A percentile compares a stretch with the other conserved stretches of the same genome.
phyloP scores from a whole-genome alignment of 768 basidiomycete species.

The Podaxis sp. region DNA sequence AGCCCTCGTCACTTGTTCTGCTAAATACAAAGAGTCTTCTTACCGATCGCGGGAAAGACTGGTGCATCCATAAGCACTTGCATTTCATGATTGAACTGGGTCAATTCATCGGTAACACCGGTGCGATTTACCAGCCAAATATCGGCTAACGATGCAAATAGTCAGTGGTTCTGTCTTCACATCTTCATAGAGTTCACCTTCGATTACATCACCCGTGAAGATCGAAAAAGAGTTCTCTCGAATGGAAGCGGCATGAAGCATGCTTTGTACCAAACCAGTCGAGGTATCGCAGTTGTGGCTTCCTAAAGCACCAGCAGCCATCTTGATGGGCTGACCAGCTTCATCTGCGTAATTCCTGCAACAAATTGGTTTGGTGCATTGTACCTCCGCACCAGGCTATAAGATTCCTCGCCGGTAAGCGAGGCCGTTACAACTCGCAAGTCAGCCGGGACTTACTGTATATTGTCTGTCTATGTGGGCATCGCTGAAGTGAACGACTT shows the following conservation, averaged over 20 bases:
- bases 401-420: neutral
- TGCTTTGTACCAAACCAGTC: conserved; percentile 42
- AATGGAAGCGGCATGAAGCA: conserved; percentile 42
- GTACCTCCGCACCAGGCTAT: conserved; percentile 50
- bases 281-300: conserved; percentile 54
- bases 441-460: conserved; percentile 30
- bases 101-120: conserved; percentile 42
- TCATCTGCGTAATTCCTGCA: conserved; percentile 50
- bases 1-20: neutral
- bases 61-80: conserved; percentile 35
- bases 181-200: conserved; percentile 33
- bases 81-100: conserved; percentile 47
- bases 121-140: conserved; percentile 22
- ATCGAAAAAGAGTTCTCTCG: conserved; percentile 46
- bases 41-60: conserved; percentile 52
- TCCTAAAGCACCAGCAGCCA: conserved; percentile 49
- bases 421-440: neutral
- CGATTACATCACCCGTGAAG: conserved; percentile 66
- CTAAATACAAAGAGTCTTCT: conserved; percentile 1
- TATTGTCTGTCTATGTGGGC: conserved; percentile 61
- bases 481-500: conserved; percentile 62
- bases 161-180: neutral
- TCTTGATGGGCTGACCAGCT: conserved; percentile 28
- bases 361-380: conserved; percentile 63
- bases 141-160: neutral